A percentile compares a stretch with the other conserved stretches of the same genome.
These are phyloP conservation scores for Gossypium davidsonii DNA, from an alignment of 441 rosid species.

Conservation along the genomic window DNA sequence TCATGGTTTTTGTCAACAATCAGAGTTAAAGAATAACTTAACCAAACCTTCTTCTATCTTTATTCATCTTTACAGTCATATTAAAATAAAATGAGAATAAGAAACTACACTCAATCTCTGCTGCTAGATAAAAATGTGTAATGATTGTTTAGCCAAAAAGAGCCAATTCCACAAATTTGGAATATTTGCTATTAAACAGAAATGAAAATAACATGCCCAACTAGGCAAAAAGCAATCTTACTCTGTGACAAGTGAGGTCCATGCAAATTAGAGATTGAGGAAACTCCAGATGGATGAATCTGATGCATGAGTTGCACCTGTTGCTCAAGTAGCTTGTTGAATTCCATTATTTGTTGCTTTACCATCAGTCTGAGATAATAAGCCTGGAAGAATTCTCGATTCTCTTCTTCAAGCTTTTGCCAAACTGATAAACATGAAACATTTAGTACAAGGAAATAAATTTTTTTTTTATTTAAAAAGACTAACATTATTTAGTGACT, in stretches of 20 bases:
- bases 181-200: not conserved
- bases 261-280: constrained; percentile 55
- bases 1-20: not conserved
- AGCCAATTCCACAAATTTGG: not conserved
- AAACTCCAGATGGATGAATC: constrained; percentile 50
- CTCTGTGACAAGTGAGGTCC: constrained; percentile 69
- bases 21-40: not conserved
- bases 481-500: not conserved
- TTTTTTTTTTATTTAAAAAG: not conserved
- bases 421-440: constrained; percentile 55
- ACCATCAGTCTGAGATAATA: constrained; percentile 82
- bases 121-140: not conserved
- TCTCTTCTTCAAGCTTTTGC: constrained; percentile 99
- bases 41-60: not conserved
- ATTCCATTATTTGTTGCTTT: constrained; percentile 88
- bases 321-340: constrained; percentile 87
- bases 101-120: not conserved
- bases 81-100: constrained; percentile 1
- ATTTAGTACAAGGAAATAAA: not conserved
- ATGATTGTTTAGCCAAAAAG: not conserved
- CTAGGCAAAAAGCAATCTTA: constrained; percentile 35
- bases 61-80: not conserved
- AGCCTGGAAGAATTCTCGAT: constrained; percentile 82
- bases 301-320: constrained; percentile 82
- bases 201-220: not conserved